A percentile compares a stretch with the other conserved stretches of the same genome.
phyloP scores from a whole-genome alignment of 2,329 filamentous ascomycete species.

The Diplodia seriata region DNA sequence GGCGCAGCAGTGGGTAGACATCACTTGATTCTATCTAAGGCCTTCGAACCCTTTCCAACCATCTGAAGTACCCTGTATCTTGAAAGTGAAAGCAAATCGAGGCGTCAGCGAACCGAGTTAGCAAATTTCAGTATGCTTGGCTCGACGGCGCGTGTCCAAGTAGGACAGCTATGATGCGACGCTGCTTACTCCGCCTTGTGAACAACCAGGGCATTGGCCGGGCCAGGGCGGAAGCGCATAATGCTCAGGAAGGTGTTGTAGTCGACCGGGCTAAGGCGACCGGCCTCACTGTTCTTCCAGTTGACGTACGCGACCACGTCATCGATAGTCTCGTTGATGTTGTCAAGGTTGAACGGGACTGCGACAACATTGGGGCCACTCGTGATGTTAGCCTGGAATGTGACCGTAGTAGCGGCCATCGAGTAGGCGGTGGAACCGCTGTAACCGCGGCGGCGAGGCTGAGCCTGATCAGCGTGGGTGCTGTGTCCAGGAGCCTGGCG shows the following conservation, averaged over 20 bases:
- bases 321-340: constrained; percentile 10
- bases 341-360: constrained; percentile 11
- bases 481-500: too few relatives aligned
- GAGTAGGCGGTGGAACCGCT: constrained; percentile 3
- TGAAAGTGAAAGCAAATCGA: too few relatives aligned
- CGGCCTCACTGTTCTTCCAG: constrained; percentile 18
- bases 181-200: neutral
- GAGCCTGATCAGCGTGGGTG: neutral
- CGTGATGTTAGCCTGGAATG: constrained; percentile 11
- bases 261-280: neutral
- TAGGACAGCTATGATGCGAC: neutral
- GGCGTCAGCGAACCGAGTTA: too few relatives aligned
- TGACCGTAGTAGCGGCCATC: neutral
- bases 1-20: neutral
- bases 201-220: neutral
- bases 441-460: neutral
- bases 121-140: too few relatives aligned
- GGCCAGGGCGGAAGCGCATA: neutral
- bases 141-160: neutral
- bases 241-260: constrained; percentile 21
- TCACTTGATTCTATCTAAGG: neutral
- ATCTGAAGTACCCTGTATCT: neutral
- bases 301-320: constrained; percentile 9
- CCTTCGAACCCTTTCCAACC: neutral
- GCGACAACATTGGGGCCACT: neutral